phyloP scores from a whole-genome alignment of 2,329 filamentous ascomycete species.

The Botrytis sinoallii region DNA sequence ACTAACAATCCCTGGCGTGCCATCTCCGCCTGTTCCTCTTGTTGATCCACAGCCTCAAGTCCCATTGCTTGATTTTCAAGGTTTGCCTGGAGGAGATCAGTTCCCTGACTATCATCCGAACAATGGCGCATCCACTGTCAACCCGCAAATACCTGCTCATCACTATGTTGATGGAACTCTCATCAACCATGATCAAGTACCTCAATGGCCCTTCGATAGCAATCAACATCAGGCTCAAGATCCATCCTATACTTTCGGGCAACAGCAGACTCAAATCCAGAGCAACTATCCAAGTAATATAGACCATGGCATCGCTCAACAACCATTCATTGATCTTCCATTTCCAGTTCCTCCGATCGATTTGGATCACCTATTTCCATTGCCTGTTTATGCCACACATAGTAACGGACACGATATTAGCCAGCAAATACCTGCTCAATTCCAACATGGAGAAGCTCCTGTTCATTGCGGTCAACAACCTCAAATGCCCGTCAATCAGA shows the following conservation, averaged over 20 bases:
- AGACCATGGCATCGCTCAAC: neutral
- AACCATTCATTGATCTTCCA: neutral
- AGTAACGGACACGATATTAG: neutral
- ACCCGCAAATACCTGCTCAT: neutral
- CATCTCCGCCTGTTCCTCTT: neutral
- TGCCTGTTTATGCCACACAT: neutral
- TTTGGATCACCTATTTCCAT: neutral
- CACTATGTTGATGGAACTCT: fast-evolving
- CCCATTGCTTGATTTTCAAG: neutral
- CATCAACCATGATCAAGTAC: neutral
- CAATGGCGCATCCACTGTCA: neutral
- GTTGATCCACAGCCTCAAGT: too few species aligned
- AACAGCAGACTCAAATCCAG: neutral
- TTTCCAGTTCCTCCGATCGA: neutral
- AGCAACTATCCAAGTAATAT: neutral
- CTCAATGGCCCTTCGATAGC: neutral
- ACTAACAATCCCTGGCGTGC: fast-evolving
- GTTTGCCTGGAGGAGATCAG: neutral
- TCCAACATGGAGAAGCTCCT: neutral
- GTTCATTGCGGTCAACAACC: neutral
- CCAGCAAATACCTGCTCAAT: neutral
- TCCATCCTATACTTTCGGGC: neutral
- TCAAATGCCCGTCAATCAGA: neutral
- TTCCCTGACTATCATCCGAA: neutral
- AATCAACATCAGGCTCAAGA: neutral